Conservation (phyloP, 2,329 filamentous ascomycete genomes). For the Diaporthe ilicicola region DNA sequence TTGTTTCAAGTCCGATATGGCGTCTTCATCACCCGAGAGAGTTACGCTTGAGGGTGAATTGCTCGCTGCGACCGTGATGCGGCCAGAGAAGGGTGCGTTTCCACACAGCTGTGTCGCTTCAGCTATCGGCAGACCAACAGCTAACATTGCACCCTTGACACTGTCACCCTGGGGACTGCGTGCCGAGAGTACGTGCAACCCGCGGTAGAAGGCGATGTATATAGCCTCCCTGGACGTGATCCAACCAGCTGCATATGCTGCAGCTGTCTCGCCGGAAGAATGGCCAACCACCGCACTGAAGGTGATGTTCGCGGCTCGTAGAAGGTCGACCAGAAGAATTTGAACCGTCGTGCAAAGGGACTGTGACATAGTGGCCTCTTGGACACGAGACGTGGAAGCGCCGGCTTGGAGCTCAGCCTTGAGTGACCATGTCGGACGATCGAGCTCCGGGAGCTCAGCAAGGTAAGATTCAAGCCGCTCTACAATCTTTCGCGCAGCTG, state of each 20-base stretch:
- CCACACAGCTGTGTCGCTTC: slow-evolving; percentile 33
- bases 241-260: slow-evolving; percentile 16
- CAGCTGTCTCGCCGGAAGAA: slow-evolving; percentile 35
- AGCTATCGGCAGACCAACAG: not conserved
- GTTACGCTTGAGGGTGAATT: slow-evolving; percentile 42
- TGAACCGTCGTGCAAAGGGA: slow-evolving; percentile 50
- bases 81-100: slow-evolving; percentile 36
- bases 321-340: slow-evolving; percentile 46
- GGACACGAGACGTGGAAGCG: slow-evolving; percentile 12
- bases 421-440: slow-evolving; percentile 27
- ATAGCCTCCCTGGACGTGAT: slow-evolving; percentile 36
- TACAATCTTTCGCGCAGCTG: not conserved
- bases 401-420: slow-evolving; percentile 15
- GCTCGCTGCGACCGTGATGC: slow-evolving; percentile 37
- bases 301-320: slow-evolving; percentile 36
- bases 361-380: slow-evolving; percentile 21
- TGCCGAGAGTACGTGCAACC: not conserved
- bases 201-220: slow-evolving; percentile 38
- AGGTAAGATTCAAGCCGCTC: not conserved
- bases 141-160: slow-evolving; percentile 17
- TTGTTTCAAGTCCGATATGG: slow-evolving; percentile 38
- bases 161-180: not conserved
- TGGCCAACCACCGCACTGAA: slow-evolving; percentile 41
- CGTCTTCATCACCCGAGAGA: slow-evolving; percentile 40
- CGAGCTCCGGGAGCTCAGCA: not conserved